These are phyloP conservation scores for Phaeosphaeria sp. DNA, from an alignment of 2,329 filamentous ascomycete genomes.

Conservation along the genomic window DNA sequence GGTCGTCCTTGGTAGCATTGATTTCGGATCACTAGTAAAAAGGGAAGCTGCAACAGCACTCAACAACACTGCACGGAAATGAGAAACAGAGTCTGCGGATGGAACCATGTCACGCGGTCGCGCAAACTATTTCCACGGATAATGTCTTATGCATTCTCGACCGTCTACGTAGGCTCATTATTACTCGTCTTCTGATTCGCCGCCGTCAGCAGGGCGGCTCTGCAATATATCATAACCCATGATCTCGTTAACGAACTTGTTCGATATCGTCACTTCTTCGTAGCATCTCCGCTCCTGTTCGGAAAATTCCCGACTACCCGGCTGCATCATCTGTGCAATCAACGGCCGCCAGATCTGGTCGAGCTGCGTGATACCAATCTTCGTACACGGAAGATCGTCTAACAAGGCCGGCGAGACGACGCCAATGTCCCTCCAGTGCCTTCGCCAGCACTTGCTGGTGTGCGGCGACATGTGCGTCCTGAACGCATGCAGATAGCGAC, in stretches of 20 bases:
- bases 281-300: constrained; percentile 37
- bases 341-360: constrained; percentile 46
- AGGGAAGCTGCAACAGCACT: constrained; percentile 7
- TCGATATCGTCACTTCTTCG: constrained; percentile 33
- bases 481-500: constrained; percentile 40
- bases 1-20: constrained; percentile 18
- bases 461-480: constrained; percentile 45
- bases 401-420: constrained; percentile 43
- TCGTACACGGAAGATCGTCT: constrained; percentile 45
- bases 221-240: constrained; percentile 47
- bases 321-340: constrained; percentile 40
- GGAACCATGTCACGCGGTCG: neutral
- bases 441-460: constrained; percentile 42
- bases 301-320: constrained; percentile 37
- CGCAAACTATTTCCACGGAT: neutral
- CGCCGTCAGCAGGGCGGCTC: constrained; percentile 33
- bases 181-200: constrained; percentile 32
- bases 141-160: neutral
- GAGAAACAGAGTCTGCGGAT: neutral
- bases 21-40: constrained; percentile 21
- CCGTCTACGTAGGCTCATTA: neutral
- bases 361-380: constrained; percentile 45
- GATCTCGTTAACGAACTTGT: constrained; percentile 44
- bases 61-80: constrained; percentile 21
- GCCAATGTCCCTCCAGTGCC: constrained; percentile 44